Base-by-base conservation (phyloP, 2,329 filamentous ascomycete species). In the Monosporascus cannonballus region DNA sequence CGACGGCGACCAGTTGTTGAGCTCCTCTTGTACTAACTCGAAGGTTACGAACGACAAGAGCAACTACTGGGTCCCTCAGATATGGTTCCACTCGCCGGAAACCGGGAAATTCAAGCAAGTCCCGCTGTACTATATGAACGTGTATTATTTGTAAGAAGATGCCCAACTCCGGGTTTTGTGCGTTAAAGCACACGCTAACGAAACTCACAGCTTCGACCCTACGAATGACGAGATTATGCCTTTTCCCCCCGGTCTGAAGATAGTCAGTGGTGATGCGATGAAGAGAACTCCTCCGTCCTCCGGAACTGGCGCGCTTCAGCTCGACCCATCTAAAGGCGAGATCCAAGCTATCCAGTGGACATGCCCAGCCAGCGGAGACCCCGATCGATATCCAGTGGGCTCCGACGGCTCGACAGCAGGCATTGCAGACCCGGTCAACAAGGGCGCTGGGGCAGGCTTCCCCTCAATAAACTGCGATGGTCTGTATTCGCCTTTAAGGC, bases 21-120 rank as follows among this genome's bases (percentile, higher is more conserved):
- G 76, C 51, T 87, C 85, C 42, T 76, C 78, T 45, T 92, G 88
- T 75, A 86, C 82, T 50, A 87, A 84, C 36, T 86, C 87, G 64
- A 76, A 77, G 54, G 76, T 87, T 64, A 80, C 77, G 59, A 80
- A 79, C 49, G 87, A 90, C 70, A 76, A 82, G 65, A 86, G 80
- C 60, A 86, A 86, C 67, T 91, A 92, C 74, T 91, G 88, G 88
- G 84, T 84, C 51, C 87, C 88, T 2, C 75, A 76, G 36, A 71
- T 91, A 2, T 90, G 84, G 70, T 89, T 85, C 69, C 71, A 76
- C 59, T 78, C 86, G 56, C 76, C 81, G 60, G 70, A 77, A 59
- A 82, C 84, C 56, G 80, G 80, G 48, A 77, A 77, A 46, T 80
- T 89, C 59, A 80, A 84, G 68, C 75, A 77, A 22, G 87, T 90